Evolutionary conservation across 75 land plant genomes (phyloP).

Genomic region (Picea glauca): DNA sequence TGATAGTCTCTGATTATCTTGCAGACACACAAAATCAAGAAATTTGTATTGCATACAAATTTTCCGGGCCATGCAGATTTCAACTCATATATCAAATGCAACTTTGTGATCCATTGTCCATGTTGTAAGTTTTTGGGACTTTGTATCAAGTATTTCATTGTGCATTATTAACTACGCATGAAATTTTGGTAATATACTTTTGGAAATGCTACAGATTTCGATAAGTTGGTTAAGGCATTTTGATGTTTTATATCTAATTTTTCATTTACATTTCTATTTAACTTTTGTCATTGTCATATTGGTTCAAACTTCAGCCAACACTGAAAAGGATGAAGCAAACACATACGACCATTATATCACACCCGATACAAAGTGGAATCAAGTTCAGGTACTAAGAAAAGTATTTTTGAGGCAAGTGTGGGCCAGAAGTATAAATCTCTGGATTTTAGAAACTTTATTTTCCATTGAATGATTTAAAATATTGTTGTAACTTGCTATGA

Average conservation of each 20-base stretch:
- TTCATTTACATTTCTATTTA: not conserved
- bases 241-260: too few species aligned
- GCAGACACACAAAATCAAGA: conserved; percentile 90
- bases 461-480: not conserved
- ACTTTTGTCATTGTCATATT: not conserved
- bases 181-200: not conserved
- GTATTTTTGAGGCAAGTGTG: not conserved
- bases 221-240: too few species aligned
- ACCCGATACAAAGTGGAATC: conserved; percentile 81
- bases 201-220: not conserved
- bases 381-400: conserved; percentile 71
- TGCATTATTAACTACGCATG: not conserved
- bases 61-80: conserved; percentile 97
- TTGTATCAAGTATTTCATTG: not conserved
- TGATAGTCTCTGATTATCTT: conserved; percentile 1
- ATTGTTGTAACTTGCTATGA: not conserved
- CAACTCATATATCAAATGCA: conserved; percentile 97
- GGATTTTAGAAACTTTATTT: not conserved
- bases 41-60: conserved; percentile 93
- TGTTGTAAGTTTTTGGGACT: conserved; percentile 33
- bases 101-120: conserved; percentile 71
- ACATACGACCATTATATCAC: conserved; percentile 48
- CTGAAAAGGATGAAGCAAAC: conserved; percentile 24
- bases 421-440: not conserved
- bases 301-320: conserved; percentile 31